These are phyloP conservation scores for Fusarium sp. DNA, from an alignment of 2,329 filamentous ascomycete species.

Conservation along the genomic window DNA sequence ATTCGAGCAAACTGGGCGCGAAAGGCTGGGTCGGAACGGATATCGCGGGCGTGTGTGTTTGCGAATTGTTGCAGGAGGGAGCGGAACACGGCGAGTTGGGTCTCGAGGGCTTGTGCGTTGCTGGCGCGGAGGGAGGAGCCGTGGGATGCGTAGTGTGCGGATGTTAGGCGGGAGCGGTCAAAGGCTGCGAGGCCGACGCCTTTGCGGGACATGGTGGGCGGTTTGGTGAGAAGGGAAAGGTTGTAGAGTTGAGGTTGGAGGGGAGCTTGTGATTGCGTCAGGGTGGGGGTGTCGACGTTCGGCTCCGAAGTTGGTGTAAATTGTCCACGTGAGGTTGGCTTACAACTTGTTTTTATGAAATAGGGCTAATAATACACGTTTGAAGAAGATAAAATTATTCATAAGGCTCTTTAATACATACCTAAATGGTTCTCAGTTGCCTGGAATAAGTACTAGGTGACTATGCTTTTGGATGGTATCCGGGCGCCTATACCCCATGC, in stretches of 20 bases:
- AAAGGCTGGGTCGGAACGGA: conserved; percentile 94
- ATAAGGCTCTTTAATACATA: too few species aligned
- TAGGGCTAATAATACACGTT: too few species aligned
- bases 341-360: background rate
- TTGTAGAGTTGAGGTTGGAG: background rate
- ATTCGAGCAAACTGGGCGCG: conserved; percentile 98
- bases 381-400: too few species aligned
- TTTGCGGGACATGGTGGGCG: conserved; percentile 72
- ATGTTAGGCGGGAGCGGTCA: conserved; percentile 84
- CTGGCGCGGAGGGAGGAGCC: conserved; percentile 86
- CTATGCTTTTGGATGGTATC: background rate
- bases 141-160: conserved; percentile 90
- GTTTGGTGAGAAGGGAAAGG: background rate
- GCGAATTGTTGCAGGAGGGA: conserved; percentile 95
- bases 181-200: conserved; percentile 93
- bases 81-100: conserved; percentile 95
- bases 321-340: background rate
- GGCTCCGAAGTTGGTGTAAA: background rate
- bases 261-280: conserved; percentile 31
- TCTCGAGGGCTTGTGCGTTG: conserved; percentile 88
- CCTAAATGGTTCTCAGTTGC: too few species aligned
- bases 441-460: background rate
- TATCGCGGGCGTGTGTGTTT: conserved; percentile 93
- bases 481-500: too few species aligned
- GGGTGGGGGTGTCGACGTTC: background rate